Base-by-base conservation (phyloP, 805 yeast genomes). In the Schwanniomyces pseudopolymorphus region DNA sequence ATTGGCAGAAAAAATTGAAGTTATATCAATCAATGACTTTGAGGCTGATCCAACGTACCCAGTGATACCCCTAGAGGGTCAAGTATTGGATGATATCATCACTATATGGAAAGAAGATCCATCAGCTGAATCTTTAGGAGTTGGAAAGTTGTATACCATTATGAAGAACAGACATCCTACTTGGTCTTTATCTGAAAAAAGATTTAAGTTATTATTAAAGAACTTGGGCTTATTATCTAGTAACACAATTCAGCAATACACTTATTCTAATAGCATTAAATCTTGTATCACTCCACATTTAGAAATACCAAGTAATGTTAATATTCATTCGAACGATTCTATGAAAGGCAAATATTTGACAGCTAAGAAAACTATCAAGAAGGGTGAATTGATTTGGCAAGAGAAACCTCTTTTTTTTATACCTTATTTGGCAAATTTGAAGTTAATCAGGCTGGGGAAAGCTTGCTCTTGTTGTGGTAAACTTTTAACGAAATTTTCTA, bases 401-500 rank as follows among this genome's bases (percentile, higher is more conserved):
- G 96, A 87, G 57, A 54, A 61, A 10, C 70, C 67, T 1, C 80
- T 89, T 5, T 71, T 88, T 46, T 77, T 79, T 33, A 68, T 87
- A 0, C 88, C 92, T 2, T 88, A 86, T 2, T 69, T 87, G 50
- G 89, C 85, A 13, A 81, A 83, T 54, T 66, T 82, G 39, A 74
- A 78, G 33, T 65, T 86, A 47, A 79, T 86, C 54, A 70, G 77
- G 39, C 59, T 63, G 17, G 87, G 90, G 0, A 79, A 79, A 54
- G 87, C 88, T 3, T 88, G 96, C 61, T 71, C 88, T 1, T 75
- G 78, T 57, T 88, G 96, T 69, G 89, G 90, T 0, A 74, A 76
- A 39, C 66, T 83, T 1, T 64, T 83, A 33, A 67, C 63, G 33
- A 55, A 63, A 9, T 38, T 24, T 19, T 43, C 63, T 1, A 57